Evolutionary conservation across 169 alveolate species (phyloP).

Genomic region (Plasmodium vivax): DNA sequence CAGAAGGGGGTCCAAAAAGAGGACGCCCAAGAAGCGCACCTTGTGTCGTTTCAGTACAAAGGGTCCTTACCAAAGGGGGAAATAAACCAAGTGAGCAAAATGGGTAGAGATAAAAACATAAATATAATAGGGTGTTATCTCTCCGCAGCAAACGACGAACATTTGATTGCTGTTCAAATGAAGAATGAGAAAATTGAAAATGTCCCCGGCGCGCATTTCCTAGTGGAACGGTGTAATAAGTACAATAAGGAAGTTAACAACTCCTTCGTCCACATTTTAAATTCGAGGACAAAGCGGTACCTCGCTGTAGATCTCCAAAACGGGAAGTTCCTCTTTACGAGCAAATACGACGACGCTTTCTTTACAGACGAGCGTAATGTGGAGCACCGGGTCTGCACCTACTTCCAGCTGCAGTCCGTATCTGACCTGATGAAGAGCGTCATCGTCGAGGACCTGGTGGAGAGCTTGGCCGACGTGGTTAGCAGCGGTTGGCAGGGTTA

Average conservation of each 20-base stretch:
- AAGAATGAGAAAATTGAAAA: constrained; percentile 27
- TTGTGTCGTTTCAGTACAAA: constrained; percentile 54
- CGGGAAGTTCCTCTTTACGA: constrained; percentile 9
- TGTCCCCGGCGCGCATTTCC: constrained; percentile 11
- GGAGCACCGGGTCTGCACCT: constrained; percentile 17
- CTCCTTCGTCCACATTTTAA: constrained; percentile 56
- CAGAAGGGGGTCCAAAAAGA: not conserved
- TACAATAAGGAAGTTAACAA: constrained; percentile 37
- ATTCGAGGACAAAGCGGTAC: constrained; percentile 35
- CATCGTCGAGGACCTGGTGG: constrained; percentile 28
- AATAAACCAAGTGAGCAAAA: not conserved
- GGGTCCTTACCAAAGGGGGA: constrained; percentile 51
- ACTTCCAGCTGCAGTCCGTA: constrained; percentile 55
- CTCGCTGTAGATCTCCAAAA: constrained; percentile 38
- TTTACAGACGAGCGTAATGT: constrained; percentile 7
- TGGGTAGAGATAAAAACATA: not conserved
- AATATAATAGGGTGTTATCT: constrained; percentile 39
- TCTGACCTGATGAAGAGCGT: constrained; percentile 58
- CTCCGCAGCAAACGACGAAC: not conserved
- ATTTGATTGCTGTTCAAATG: constrained; percentile 18
- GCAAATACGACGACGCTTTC: constrained; percentile 34
- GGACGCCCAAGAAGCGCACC: not conserved
- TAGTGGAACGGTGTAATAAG: constrained; percentile 42
- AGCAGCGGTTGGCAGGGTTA: not conserved
- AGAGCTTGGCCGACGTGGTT: constrained; percentile 1